These are phyloP conservation scores for Pyrrhoderma noxium DNA, from an alignment of 1,284 basidiomycete species.

Conservation along the genomic window DNA sequence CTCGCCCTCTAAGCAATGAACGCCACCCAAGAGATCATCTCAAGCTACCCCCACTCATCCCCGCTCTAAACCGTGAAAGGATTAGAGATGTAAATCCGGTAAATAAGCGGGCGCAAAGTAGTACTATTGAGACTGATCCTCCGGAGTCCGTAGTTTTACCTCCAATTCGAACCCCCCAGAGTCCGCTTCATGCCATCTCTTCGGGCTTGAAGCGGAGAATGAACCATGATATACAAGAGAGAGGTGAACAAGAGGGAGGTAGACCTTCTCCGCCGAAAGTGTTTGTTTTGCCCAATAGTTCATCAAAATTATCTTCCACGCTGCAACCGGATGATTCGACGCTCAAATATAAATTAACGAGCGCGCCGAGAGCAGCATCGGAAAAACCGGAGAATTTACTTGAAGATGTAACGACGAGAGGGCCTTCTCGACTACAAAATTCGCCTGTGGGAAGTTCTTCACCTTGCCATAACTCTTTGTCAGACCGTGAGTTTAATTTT, in stretches of 20 bases:
- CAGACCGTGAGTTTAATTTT: too few relatives aligned
- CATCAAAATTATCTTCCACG: conserved; percentile 2
- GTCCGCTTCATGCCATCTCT: background rate
- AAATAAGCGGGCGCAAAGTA: too few relatives aligned
- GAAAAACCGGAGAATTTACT: conserved; percentile 1
- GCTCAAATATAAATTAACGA: background rate
- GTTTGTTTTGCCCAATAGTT: background rate
- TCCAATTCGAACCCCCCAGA: conserved; percentile 1
- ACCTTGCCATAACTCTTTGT: background rate
- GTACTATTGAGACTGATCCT: background rate
- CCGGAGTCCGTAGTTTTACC: conserved; percentile 15
- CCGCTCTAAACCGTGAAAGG: too few relatives aligned
- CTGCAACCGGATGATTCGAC: conserved; percentile 8
- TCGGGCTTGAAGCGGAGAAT: conserved; percentile 7
- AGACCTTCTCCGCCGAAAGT: conserved; percentile 12
- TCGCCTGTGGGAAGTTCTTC: background rate
- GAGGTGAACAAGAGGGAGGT: conserved; percentile 1
- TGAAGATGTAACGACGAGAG: conserved; percentile 1
- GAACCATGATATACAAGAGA: background rate
- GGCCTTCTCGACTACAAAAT: background rate
- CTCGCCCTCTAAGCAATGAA: background rate
- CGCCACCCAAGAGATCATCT: background rate
- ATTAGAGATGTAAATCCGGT: background rate
- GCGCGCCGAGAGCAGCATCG: background rate
- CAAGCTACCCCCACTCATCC: too few relatives aligned